phyloP scores from a whole-genome alignment of 306 rosid species.

The Cicer judaicum region DNA sequence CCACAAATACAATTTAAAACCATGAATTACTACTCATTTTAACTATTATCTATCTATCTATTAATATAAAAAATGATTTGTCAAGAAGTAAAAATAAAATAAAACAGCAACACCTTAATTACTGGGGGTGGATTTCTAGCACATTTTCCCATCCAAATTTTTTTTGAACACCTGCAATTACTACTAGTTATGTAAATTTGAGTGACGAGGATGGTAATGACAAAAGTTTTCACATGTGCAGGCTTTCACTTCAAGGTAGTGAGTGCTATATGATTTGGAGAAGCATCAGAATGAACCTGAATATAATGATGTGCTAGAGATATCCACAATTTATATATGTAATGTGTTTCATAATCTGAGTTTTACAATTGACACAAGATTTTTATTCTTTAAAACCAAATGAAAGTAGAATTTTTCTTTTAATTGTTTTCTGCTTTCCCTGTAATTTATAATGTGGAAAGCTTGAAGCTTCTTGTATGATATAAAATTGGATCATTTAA shows the following conservation, averaged over 20 bases:
- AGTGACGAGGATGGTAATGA: neutral
- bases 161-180: too few species aligned
- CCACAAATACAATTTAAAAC: too few species aligned
- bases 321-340: neutral
- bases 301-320: neutral
- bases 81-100: too few species aligned
- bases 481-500: too few species aligned
- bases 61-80: too few species aligned
- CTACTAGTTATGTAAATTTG: too few species aligned
- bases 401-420: neutral
- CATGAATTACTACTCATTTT: too few species aligned
- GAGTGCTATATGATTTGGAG: neutral
- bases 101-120: too few species aligned
- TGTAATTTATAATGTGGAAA: conserved; percentile 1
- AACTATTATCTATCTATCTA: too few species aligned
- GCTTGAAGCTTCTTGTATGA: neutral
- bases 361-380: conserved; percentile 7
- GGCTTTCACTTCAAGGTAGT: conserved; percentile 65
- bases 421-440: neutral
- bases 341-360: conserved; percentile 30
- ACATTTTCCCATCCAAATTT: too few species aligned
- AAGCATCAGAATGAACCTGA: conserved; percentile 10
- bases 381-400: conserved; percentile 17
- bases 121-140: too few species aligned
- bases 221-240: conserved; percentile 44